Evolutionary conservation across 2,329 filamentous ascomycete genomes (phyloP), one percentile per base, ranked within the genome.

Genomic region (Cytospora chrysosperma): DNA sequence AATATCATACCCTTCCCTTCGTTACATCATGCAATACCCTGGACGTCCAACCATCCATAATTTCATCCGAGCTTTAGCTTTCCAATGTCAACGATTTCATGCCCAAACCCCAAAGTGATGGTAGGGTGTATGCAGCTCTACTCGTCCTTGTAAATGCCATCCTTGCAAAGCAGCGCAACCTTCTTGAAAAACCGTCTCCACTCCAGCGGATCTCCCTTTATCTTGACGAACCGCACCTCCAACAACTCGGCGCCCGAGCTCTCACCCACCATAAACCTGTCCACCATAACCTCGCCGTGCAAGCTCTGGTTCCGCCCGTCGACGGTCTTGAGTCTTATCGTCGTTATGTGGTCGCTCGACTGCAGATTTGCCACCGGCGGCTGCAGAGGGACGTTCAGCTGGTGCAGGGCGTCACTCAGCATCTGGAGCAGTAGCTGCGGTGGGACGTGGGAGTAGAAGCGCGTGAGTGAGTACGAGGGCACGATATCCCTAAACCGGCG

Each of bases 161-260:
- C 92, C 72, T 91, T 91, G 77, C 93, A 96, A 65, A 94, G 81
- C 67, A 96, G 82, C 32, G 91, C 91, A n/a, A 97, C 85, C 75
- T 92, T 93, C 78, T 99, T 99, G 82, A 99, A 99, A 74, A 99
- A 92, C 37, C 95, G 82, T 65, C 95, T 86, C 95, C 96, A 99
- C 79, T 98, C 94, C 56, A 99, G 78, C 6, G 95, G 95, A 79
- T 99, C 95, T 7, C 95, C 95, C 78, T 97, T 97, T 60, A 91
- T 84, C 78, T 99, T 99, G 68, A 96, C 85, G 73, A 99, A 98
- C 58, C 92, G 85, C 30, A 97, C 91, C 75, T 97, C 93, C 27
- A 93, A 82, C 34, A 94, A 76, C 65, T 90, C 88, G 76, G 71
- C 77, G 71, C 67, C 78, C 68, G 77, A 78, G 12, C 79, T 79